These are phyloP conservation scores for Beta lomatogona DNA, from an alignment of 179 eudicot species.

Conservation along the genomic window DNA sequence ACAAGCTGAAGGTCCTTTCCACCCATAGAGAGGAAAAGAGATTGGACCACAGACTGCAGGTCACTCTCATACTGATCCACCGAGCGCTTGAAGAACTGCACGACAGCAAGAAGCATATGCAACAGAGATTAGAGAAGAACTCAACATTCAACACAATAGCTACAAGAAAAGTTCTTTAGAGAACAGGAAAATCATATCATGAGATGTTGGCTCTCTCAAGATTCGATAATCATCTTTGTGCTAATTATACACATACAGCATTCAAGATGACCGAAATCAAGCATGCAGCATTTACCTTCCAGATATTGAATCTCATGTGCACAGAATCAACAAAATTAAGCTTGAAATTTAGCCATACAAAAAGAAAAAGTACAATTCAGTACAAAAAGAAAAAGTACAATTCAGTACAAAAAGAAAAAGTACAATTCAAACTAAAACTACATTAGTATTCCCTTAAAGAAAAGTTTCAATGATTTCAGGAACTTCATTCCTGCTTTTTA, in stretches of 20 bases:
- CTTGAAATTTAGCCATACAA: neutral
- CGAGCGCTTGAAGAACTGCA: constrained; percentile 64
- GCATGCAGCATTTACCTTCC: neutral
- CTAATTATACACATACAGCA: neutral
- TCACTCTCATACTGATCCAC: constrained; percentile 72
- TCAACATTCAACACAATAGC: neutral
- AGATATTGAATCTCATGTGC: neutral
- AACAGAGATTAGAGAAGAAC: neutral
- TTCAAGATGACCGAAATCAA: neutral
- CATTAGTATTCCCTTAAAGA: neutral
- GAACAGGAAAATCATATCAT: neutral
- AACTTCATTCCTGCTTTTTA: neutral
- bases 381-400: too few relatives aligned
- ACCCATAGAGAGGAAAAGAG: constrained; percentile 56
- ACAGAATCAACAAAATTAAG: neutral
- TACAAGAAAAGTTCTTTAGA: neutral
- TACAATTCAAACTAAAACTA: neutral
- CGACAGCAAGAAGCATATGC: constrained; percentile 6
- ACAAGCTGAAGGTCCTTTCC: constrained; percentile 50
- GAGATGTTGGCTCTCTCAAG: neutral
- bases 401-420: neutral
- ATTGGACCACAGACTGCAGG: constrained; percentile 61
- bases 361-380: neutral
- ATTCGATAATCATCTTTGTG: too few relatives aligned
- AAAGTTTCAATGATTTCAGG: neutral